Base-by-base conservation (phyloP, 2,329 filamentous ascomycete species). In the Cladosporium sp. region DNA sequence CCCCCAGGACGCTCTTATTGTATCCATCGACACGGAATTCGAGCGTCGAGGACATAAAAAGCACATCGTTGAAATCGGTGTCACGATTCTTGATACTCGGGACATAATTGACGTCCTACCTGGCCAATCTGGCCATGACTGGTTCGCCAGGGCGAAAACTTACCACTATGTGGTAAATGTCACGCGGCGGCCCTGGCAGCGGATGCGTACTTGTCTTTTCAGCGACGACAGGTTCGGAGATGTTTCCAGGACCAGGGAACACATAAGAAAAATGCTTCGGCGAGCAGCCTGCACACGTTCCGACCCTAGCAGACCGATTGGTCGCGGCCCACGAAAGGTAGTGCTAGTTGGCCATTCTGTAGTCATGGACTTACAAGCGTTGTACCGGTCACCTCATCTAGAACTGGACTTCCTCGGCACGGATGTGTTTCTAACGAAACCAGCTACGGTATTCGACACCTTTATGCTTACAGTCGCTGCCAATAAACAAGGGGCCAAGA, bases 1-100 rank as follows among this genome's bases (percentile, higher is more conserved):
- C 10, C 63, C 63, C 2, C 18, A 60, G 46, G 63, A 65, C 21
- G 63, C 63, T 28, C 33, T 94, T 1, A 89, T 96, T 67, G 80
- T 96, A 63, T 88, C 86, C 68, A 81, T 97, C 52, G 94, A 97
- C 71, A 81, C 96, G 23, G 93, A 98, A 77, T 87, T 88, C 1
- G 90, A 89, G 67, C 93, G 97, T 75, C 78, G 79, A 29, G 82
- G 86, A 59, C 84, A 68, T 31, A 86, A 23, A 79, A 82, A 57
- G 79, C 85, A 69, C 16, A 84, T 97, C 63, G 94, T 92, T 0
- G 94, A 98, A 76, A 83, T 97, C 33, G 94, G 93, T 0, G 82
- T 97, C 50, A 89, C 91, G 1, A 87, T 88, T 5, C 81, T 97
- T 0, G 91, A 96, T 73, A 91, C 89, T 1, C 72, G 78, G 12